Conservation (phyloP, 2,329 filamentous ascomycete genomes). For the Dactylella cylindrospora region DNA sequence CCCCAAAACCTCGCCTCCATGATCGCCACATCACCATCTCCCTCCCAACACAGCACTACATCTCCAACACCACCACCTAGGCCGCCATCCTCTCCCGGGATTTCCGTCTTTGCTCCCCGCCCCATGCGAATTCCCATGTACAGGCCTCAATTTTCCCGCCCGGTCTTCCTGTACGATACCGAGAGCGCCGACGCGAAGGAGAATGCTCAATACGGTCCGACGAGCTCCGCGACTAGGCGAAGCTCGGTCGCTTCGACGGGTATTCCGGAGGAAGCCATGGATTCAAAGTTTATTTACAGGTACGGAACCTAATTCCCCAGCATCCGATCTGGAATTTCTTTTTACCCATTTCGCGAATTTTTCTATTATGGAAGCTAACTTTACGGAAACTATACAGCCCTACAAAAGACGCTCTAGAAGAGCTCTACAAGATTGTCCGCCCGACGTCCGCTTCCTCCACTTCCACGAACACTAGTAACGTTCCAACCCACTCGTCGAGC, state of each 20-base stretch:
- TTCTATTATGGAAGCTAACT: too few species aligned
- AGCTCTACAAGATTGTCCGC: slow-evolving; percentile 42
- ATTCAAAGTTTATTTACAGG: slow-evolving; percentile 34
- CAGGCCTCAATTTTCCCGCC: slow-evolving; percentile 41
- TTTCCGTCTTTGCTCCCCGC: slow-evolving; percentile 41
- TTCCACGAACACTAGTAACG: slow-evolving; percentile 3
- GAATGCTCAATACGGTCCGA: slow-evolving; percentile 11
- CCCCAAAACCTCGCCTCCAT: slow-evolving; percentile 18
- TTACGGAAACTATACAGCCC: slow-evolving; percentile 4
- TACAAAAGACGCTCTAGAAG: slow-evolving; percentile 39
- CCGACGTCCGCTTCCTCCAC: slow-evolving; percentile 37
- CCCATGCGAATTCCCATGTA: slow-evolving; percentile 42
- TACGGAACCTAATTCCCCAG: not conserved
- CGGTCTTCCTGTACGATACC: slow-evolving; percentile 44
- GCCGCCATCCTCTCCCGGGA: slow-evolving; percentile 40
- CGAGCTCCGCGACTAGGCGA: slow-evolving; percentile 25
- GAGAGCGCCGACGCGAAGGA: slow-evolving; percentile 31
- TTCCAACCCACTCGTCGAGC: slow-evolving; percentile 17
- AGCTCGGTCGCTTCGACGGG: slow-evolving; percentile 39
- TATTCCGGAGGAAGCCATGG: slow-evolving; percentile 28
- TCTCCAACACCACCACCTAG: slow-evolving; percentile 40
- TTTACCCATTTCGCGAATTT: not conserved
- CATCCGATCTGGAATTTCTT: not conserved
- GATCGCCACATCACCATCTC: slow-evolving; percentile 16
- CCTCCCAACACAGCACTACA: slow-evolving; percentile 11